Evolutionary conservation across 352 stramenopile species (phyloP), one percentile per base, ranked within the genome.

Genomic region (Salisapilia sapeloensis): DNA sequence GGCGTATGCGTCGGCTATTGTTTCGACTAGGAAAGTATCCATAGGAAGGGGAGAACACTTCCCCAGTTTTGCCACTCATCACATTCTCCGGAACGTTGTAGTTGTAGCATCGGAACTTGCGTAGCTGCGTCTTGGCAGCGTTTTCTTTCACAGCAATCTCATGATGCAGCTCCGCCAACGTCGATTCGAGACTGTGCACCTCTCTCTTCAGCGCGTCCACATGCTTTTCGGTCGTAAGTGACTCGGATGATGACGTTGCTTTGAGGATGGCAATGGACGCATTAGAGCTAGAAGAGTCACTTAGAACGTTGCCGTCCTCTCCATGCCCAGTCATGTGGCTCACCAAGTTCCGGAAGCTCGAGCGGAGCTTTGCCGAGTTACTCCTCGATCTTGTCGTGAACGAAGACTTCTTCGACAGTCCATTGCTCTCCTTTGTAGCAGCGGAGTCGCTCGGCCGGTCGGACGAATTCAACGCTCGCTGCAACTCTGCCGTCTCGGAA

Each of bases 31-130:
- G n/a, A n/a, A n/a, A n/a, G n/a, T n/a, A n/a, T n/a, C n/a, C n/a
- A n/a, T n/a, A n/a, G n/a, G n/a, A n/a, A n/a, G 26, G 52, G 5
- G 70, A 64, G 8, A 63, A 64, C 10, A 53, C 42, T 21, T 42
- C 53, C 19, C 82, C 70, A 11, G 57, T 50, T 19, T 82, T 63
- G 17, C 53, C 53, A 8, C 54, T 46, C 30, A 61, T 24, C 6
- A 54, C 51, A 13, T 48, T 64, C 40, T 78, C 63, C 3, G 70
- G 61, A 12, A 86, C 48, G 28, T 81, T 86, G 48, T 86, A 86
- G 33, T 86, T 86, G 61, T 80, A 83, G 26, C 66, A 81, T 2
- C 66, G 63, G 30, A 86, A 81, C 6, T 56, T 37, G 4, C 64
- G 56, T 53, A 86, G 54, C 3, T 56, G 62, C 21, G 60, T 48